Evolutionary conservation across 2,329 filamentous ascomycete genomes (phyloP), one percentile per base, ranked within the genome.

Genomic region (Fusarium ambrosium): DNA sequence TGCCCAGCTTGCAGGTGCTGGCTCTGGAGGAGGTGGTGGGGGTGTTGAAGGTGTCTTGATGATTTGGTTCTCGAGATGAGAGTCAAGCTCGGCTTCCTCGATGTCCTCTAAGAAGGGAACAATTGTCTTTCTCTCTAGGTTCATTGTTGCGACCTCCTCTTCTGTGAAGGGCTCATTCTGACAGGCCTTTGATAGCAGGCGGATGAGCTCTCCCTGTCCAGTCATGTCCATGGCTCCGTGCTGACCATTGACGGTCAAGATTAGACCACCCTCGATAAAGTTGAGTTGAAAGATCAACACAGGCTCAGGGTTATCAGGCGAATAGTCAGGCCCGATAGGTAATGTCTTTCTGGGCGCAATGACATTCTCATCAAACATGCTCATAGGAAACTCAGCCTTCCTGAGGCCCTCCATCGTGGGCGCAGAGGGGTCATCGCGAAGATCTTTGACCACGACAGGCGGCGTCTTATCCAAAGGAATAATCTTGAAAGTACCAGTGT

Each of bases 151-250:
- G 0, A 87, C 45, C 61, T 90, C 89, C 8, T 87, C 81, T 0
- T 69, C 45, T 0, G 86, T 87, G 74, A 89, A 89, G 0, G 69
- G n/a, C 34, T 87, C 85, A 2, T 80, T 77, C 1, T 76, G 78
- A 64, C 87, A 89, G 0, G 87, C 87, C 65, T 89, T 88, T 0
- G 85, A 82, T 7, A 91, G 79, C 2, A 88, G 83, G 4, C 79
- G 68, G 18, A 89, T 87, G 18, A 89, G 70, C 24, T 85, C 81
- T 4, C 80, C 86, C 71, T 87, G 84, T 2, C 87, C 89, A 1
- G 82, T 83, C 80, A 87, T 86, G 64, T 91, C 89, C 83, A 89
- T 87, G 1, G 81, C 78, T 7, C 83, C 82, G 71, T 91, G 89
- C 27, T 88, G 84, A 9, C 81, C 84, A 32, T 83, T 82, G 27